Evolutionary conservation across 2,329 filamentous ascomycete genomes (phyloP), one percentile per base, ranked within the genome.

Genomic region (Cercospora sojina): DNA sequence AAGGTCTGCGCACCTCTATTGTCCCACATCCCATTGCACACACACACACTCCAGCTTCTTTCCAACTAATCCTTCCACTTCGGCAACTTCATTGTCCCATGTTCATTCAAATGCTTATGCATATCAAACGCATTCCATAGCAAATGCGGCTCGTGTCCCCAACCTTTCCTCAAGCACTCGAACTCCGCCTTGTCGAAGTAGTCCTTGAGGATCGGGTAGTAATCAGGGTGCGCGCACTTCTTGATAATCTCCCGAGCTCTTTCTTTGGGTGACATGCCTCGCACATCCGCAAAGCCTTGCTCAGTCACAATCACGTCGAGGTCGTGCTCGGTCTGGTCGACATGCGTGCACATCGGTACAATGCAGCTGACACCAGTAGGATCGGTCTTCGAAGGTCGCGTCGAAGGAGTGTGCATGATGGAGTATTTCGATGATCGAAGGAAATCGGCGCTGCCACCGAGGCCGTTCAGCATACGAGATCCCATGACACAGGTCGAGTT

Each of bases 261-360:
- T 83, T 96, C 91, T 62, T 88, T 86, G 0, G 93, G 92, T 70
- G 87, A 88, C 71, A 96, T 83, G 60, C 92, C 92, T 49, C 92
- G 87, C 1, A 96, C 92, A 75, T 96, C 92, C 29, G 92, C 93
- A 25, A 96, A 86, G 65, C 93, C 92, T 77, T 87, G 86, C 76
- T 88, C 86, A 0, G 86, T 88, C n/a, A 96, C 92, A 55, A 96
- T 81, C n/a, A 96, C 88, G 73, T 96, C 92, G 43, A 96, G 85
- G 77, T 96, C 93, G 79, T 96, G 92, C 82, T 96, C 93, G 0
- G 93, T 96, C 85, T 96, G 92, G 80, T 96, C 92, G 71, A 96
- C 84, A 80, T 96, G 93, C 3, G 92, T 96, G 81, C 90, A 92
- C 90, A 96, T 94, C 67, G 92, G 92, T n/a, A 96, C 91, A 74